Percentiles rank a stretch among this genome's conserved stretches.
Evolutionary conservation across 495 filamentous ascomycete species (phyloP).

Genomic region (Penicillium silybi): DNA sequence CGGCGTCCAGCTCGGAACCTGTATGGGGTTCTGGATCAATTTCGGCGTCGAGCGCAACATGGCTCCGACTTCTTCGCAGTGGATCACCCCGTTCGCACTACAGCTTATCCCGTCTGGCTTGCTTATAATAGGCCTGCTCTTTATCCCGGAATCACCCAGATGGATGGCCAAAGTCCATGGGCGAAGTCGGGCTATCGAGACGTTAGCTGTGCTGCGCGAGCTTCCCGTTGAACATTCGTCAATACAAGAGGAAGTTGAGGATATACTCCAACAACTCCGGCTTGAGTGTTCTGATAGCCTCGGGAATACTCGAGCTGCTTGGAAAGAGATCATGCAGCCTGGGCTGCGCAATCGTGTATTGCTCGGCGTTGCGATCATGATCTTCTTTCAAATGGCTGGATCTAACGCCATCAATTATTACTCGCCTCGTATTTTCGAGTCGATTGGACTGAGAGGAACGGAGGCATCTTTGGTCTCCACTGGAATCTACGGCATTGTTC

Average conservation of each 20-base stretch:
- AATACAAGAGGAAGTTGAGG: conserved; percentile 10
- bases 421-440: conserved; percentile 18
- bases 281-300: conserved; percentile 1
- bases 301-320: conserved; percentile 30
- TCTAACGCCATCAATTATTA: conserved; percentile 24
- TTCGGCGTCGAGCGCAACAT: conserved; percentile 17
- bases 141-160: conserved; percentile 57
- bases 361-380: conserved; percentile 37
- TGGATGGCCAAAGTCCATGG: conserved; percentile 43
- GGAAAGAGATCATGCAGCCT: conserved; percentile 10
- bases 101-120: conserved; percentile 28
- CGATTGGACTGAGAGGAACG: conserved; percentile 17
- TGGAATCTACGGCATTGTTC: conserved; percentile 18
- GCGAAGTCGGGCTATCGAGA: conserved; percentile 1
- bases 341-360: conserved; percentile 49
- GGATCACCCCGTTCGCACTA: conserved; percentile 17
- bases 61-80: conserved; percentile 12
- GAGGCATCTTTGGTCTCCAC: conserved; percentile 12
- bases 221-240: conserved; percentile 12
- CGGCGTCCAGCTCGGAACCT: conserved; percentile 58
- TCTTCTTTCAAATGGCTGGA: conserved; percentile 26
- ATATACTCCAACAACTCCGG: conserved; percentile 15
- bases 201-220: conserved; percentile 8
- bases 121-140: conserved; percentile 46
- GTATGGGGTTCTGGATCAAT: conserved; percentile 65